A percentile compares a stretch with the other conserved stretches of the same genome.
Evolutionary conservation across 208 protist species (phyloP).

Genomic region (Vickermania ingenoplastis): DNA sequence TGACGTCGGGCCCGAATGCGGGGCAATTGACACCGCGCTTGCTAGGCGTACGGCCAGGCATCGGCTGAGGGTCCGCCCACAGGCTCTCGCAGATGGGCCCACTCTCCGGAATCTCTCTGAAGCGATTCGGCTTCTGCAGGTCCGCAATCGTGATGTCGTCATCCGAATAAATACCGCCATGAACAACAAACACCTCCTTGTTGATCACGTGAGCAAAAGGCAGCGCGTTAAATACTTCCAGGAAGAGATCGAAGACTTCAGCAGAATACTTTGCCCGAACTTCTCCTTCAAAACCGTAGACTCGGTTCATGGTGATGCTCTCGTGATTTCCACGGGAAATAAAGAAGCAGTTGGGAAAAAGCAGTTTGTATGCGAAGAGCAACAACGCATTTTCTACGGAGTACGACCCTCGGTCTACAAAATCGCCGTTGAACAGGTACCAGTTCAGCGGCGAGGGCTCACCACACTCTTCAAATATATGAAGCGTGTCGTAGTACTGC

Average conservation of each 20-base stretch:
- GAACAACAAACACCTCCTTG: constrained; percentile 91
- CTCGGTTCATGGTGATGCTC: constrained; percentile 91
- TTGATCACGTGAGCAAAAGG: constrained; percentile 93
- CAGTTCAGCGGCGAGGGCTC: constrained; percentile 81
- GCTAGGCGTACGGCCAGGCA: constrained; percentile 83
- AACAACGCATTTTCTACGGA: constrained; percentile 94
- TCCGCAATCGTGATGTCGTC: constrained; percentile 96
- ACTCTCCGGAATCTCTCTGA: constrained; percentile 90
- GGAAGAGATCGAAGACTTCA: constrained; percentile 91
- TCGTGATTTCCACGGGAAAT: constrained; percentile 97
- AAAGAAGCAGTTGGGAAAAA: constrained; percentile 94
- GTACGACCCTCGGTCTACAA: constrained; percentile 96
- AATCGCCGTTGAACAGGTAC: constrained; percentile 95
- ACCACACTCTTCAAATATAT: constrained; percentile 95
- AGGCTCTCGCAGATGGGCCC: constrained; percentile 95
- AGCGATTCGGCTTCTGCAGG: constrained; percentile 92
- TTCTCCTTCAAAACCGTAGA: constrained; percentile 98
- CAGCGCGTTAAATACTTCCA: constrained; percentile 93
- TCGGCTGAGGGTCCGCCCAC: constrained; percentile 94
- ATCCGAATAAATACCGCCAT: constrained; percentile 93
- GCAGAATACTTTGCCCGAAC: constrained; percentile 92
- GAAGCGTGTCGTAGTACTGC: constrained; percentile 96
- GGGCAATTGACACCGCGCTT: constrained; percentile 95
- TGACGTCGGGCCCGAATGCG: constrained; percentile 97
- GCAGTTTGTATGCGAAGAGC: constrained; percentile 94